Evolutionary conservation across 768 basidiomycete genomes (phyloP).

Genomic region (Mycena venus): DNA sequence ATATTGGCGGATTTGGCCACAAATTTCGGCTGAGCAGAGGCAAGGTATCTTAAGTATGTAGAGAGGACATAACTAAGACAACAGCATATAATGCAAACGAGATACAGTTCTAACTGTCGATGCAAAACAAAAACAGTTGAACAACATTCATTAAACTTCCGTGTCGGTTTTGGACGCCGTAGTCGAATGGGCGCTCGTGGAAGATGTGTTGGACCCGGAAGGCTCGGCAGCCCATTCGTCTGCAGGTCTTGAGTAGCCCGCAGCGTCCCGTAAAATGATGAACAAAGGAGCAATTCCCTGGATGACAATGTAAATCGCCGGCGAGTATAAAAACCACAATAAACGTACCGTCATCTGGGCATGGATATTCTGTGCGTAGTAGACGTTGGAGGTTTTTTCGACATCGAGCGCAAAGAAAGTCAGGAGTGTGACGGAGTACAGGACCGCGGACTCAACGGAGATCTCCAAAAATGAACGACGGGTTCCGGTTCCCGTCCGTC

Average conservation of each 20-base stretch:
- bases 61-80: too few relatives aligned
- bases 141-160: too few relatives aligned
- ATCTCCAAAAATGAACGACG: conserved; percentile 12
- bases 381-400: neutral
- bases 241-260: neutral
- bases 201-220: too few relatives aligned
- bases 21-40: too few relatives aligned
- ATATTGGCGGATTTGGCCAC: too few relatives aligned
- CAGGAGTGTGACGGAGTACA: conserved; percentile 12
- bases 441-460: conserved; percentile 13
- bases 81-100: too few relatives aligned
- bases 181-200: too few relatives aligned
- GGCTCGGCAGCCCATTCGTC: conserved; percentile 1
- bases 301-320: too few relatives aligned
- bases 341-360: conserved; percentile 14
- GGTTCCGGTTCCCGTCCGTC: neutral
- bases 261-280: conserved; percentile 9
- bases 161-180: too few relatives aligned
- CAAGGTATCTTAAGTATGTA: too few relatives aligned
- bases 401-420: conserved; percentile 13
- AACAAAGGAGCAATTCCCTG: conserved; percentile 18
- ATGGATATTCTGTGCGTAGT: conserved; percentile 23
- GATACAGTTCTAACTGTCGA: too few relatives aligned
- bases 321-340: neutral
- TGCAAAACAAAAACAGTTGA: too few relatives aligned